Evolutionary conservation across 495 filamentous ascomycete species (phyloP).

Genomic region (Rusavskia elegans): DNA sequence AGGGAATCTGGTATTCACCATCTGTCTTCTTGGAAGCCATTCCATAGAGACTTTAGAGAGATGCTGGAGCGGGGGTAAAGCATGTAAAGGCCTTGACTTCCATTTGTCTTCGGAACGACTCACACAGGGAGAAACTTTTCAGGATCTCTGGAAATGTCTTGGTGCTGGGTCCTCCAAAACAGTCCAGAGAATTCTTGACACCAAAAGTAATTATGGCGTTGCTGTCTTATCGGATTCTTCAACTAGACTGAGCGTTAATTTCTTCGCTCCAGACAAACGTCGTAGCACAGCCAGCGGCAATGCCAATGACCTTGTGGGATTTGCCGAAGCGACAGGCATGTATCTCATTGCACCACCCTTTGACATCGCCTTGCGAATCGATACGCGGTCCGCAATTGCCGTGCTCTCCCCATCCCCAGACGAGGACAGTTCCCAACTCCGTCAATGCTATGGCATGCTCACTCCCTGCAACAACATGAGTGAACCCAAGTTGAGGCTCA

Average conservation of each 20-base stretch:
- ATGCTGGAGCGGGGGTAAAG: too few relatives aligned
- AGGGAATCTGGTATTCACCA: too few relatives aligned
- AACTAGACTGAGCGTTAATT: not conserved
- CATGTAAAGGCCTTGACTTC: too few relatives aligned
- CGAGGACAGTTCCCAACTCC: conserved; percentile 40
- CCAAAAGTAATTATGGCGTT: too few relatives aligned
- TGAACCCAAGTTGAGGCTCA: conserved; percentile 29
- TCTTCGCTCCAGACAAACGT: conserved; percentile 37
- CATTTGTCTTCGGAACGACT: too few relatives aligned
- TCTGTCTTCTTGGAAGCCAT: too few relatives aligned
- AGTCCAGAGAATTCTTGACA: not conserved
- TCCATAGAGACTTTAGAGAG: too few relatives aligned
- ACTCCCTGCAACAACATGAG: conserved; percentile 58
- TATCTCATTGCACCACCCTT: conserved; percentile 45
- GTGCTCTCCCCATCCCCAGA: conserved; percentile 96
- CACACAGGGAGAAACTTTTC: too few relatives aligned
- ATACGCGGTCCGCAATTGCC: conserved; percentile 73
- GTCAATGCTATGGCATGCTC: conserved; percentile 67
- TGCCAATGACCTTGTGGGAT: conserved; percentile 24
- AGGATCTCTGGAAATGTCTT: too few relatives aligned
- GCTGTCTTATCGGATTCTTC: too few relatives aligned
- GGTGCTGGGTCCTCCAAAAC: too few relatives aligned
- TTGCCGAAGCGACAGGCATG: conserved; percentile 22
- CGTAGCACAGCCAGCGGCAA: conserved; percentile 80
- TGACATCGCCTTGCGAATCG: conserved; percentile 45